Evolutionary conservation across 2,329 filamentous ascomycete species (phyloP).

Genomic region (Chrysosporium keratinophilum): DNA sequence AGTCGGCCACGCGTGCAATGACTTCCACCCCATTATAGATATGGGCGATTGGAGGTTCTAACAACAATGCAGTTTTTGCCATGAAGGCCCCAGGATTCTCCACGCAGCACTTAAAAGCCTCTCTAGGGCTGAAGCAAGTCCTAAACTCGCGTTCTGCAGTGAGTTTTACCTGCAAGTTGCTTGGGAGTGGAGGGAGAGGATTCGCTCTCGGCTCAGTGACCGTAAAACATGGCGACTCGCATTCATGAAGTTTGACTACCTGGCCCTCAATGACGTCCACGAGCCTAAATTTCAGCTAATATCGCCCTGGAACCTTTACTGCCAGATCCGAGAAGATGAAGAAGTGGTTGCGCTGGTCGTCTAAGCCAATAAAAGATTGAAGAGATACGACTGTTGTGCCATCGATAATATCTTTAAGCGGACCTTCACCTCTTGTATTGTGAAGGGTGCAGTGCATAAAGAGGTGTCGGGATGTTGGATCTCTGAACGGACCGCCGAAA

Average conservation of each 20-base stretch:
- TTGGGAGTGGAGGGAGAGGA: not conserved
- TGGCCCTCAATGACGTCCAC: not conserved
- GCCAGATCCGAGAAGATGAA: slow-evolving; percentile 3
- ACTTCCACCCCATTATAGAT: not conserved
- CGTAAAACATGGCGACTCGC: not conserved
- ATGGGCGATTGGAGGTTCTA: slow-evolving; percentile 1
- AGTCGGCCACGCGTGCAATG: not conserved
- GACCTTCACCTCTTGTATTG: not conserved
- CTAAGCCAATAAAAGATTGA: not conserved
- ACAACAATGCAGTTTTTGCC: not conserved
- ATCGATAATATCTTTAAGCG: not conserved
- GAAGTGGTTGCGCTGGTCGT: not conserved
- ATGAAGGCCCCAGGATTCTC: not conserved
- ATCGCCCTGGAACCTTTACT: not conserved
- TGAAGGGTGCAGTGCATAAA: not conserved
- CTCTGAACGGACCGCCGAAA: not conserved
- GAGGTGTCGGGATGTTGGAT: not conserved
- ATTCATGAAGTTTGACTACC: not conserved
- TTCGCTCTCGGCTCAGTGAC: not conserved
- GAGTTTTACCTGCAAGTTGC: not conserved
- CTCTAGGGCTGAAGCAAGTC: not conserved
- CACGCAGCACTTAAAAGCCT: not conserved
- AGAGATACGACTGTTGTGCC: not conserved
- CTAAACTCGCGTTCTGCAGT: not conserved
- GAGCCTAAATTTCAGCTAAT: slow-evolving; percentile 1